Evolutionary conservation across 2,329 filamentous ascomycete species (phyloP).

Genomic region (Ophiobolus disseminans): DNA sequence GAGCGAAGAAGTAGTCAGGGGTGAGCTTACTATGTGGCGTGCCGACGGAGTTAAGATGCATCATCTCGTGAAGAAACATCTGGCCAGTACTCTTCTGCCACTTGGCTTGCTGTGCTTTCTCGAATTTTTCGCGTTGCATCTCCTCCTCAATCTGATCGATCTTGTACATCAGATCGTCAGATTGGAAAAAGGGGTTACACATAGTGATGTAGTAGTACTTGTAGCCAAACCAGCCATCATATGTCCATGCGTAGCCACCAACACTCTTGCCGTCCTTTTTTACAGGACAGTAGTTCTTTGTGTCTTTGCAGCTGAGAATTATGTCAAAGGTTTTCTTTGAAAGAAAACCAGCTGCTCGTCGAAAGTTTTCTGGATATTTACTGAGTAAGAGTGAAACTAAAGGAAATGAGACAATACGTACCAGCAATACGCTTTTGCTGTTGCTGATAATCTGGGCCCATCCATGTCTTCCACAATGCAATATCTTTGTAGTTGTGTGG

Average conservation of each 20-base stretch:
- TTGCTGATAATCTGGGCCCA: slow-evolving; percentile 10
- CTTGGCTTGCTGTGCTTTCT: slow-evolving; percentile 1
- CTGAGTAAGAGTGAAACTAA: too few relatives aligned
- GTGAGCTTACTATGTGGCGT: slow-evolving; percentile 15
- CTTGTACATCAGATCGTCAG: slow-evolving; percentile 4
- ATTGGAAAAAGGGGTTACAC: slow-evolving; percentile 12
- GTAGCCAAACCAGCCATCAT: slow-evolving; percentile 11
- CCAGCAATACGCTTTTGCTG: slow-evolving; percentile 13
- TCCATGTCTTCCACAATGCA: slow-evolving; percentile 14
- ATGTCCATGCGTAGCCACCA: slow-evolving; percentile 11
- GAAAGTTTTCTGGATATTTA: slow-evolving; percentile 14
- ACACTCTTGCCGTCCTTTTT: slow-evolving; percentile 8
- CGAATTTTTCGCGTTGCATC: neutral
- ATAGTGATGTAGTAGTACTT: slow-evolving; percentile 18
- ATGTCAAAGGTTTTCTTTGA: slow-evolving; percentile 10
- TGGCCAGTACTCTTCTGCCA: slow-evolving; percentile 16
- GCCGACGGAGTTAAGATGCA: slow-evolving; percentile 17
- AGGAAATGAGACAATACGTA: slow-evolving; percentile 5
- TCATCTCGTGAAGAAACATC: slow-evolving; percentile 17
- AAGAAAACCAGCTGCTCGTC: slow-evolving; percentile 2
- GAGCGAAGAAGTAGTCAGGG: too few relatives aligned
- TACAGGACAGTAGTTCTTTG: slow-evolving; percentile 4
- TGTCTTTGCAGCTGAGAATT: slow-evolving; percentile 13
- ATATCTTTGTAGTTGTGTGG: slow-evolving; percentile 9
- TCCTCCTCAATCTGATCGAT: slow-evolving; percentile 9